Evolutionary conservation across 2,329 filamentous ascomycete species (phyloP), one percentile per base, ranked within the genome.

Genomic region (Pseudocercospora crystallina): DNA sequence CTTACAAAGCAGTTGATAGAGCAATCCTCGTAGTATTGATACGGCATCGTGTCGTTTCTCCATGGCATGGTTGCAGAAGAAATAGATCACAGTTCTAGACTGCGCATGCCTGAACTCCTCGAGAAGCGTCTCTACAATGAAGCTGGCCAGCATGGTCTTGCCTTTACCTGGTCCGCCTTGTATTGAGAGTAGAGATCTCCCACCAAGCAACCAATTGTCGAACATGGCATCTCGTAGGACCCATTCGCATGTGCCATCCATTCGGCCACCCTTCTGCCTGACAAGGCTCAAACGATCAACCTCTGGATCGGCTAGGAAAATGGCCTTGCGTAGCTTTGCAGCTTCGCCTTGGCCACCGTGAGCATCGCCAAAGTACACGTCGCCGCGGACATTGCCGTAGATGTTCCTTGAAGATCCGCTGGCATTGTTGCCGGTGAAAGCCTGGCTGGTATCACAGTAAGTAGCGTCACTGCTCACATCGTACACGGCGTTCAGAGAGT

Each of bases 191-290:
- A 35, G 2, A 2, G 5, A 12, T 12, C 10, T 12, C 8, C n/a
- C 42, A 15, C 42, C 42, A 33, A 11, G 10, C 2, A 17, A 8
- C 42, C 42, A 45, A 8, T 31, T 15, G 31, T 13, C 8, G 42
- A 17, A 45, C 13, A 11, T 34, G 11, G 5, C 4, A 36, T 45
- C 31, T 34, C 13, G 8, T 5, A 35, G 14, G 17, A 35, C 36
- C 42, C 42, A 45, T 20, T 45, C 14, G 31, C 42, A 45, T 8
- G 42, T 45, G 30, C 42, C 31, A 8, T 31, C 10, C 11, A 36
- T 33, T 8, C 42, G 14, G 8, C 31, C n/a, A 12, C 42, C 42
- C 32, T 45, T 45, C 8, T 13, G 31, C 5, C 5, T 14, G 2
- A 45, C 29, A 7, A 45, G 30, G 5, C 20, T 17, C 9, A 8